phyloP scores from a whole-genome alignment of 2,329 filamentous ascomycete genomes.

The Pestalotiopsis sp. region DNA sequence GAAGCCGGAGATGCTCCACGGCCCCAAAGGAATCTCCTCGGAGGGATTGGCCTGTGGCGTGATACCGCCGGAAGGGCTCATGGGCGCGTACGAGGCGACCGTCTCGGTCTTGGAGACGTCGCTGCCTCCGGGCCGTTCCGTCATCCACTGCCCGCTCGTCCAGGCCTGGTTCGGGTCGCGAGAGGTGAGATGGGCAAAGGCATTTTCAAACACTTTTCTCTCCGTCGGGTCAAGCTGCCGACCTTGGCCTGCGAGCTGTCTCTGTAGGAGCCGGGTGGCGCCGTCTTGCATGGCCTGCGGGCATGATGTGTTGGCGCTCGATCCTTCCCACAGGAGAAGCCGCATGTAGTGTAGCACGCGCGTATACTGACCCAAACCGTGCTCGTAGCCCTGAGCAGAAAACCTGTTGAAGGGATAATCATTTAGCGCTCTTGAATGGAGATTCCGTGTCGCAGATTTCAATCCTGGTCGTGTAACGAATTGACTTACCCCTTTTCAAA shows the following conservation, averaged over 20 bases:
- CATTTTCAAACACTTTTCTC: slow-evolving; percentile 37
- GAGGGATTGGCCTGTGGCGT: slow-evolving; percentile 18
- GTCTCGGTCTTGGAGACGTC: slow-evolving; percentile 62
- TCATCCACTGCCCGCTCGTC: slow-evolving; percentile 69
- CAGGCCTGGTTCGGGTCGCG: slow-evolving; percentile 47
- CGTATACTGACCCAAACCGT: slow-evolving; percentile 49
- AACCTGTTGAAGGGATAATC: slow-evolving; percentile 37
- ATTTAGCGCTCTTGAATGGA: slow-evolving; percentile 20
- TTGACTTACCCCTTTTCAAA: slow-evolving; percentile 49
- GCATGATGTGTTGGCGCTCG: slow-evolving; percentile 37
- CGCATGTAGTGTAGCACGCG: slow-evolving; percentile 61
- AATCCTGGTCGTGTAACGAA: background rate
- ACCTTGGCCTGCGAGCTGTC: slow-evolving; percentile 25
- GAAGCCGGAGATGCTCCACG: slow-evolving; percentile 58
- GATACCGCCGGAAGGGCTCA: slow-evolving; percentile 5
- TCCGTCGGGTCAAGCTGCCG: slow-evolving; percentile 19
- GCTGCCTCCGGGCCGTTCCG: slow-evolving; percentile 58
- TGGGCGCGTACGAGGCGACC: slow-evolving; percentile 36
- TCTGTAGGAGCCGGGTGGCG: slow-evolving; percentile 38
- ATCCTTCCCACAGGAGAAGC: slow-evolving; percentile 23
- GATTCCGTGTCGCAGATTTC: background rate
- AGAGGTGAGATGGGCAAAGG: slow-evolving; percentile 45
- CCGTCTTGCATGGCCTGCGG: slow-evolving; percentile 58
- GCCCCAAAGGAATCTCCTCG: slow-evolving; percentile 22
- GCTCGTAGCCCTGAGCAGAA: slow-evolving; percentile 63